A percentile compares a stretch with the other conserved stretches of the same genome.
phyloP scores from a whole-genome alignment of 257 asterid species.

The Nicotiana obtusifolia region DNA sequence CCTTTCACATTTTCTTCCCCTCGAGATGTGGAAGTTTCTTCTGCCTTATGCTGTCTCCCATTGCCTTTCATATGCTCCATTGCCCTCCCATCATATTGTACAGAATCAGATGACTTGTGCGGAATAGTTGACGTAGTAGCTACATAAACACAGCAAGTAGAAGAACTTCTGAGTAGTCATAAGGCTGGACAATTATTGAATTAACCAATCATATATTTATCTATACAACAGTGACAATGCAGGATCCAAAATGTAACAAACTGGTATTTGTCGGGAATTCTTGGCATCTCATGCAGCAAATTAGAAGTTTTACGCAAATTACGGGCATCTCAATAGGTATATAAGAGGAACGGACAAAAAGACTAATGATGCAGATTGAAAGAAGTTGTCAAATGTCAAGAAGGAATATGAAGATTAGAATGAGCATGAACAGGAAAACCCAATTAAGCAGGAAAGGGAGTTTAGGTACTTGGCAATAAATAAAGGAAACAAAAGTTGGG shows the following conservation, averaged over 20 bases:
- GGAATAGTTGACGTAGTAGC: slow-evolving; percentile 29
- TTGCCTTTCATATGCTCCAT: slow-evolving; percentile 42
- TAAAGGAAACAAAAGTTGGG: neutral
- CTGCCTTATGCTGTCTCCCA: slow-evolving; percentile 51
- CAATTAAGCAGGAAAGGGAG: neutral
- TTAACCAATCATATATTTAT: neutral
- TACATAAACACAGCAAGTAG: slow-evolving; percentile 15
- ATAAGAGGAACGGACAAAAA: neutral
- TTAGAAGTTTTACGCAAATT: neutral
- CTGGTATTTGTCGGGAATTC: neutral
- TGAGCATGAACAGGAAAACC: neutral
- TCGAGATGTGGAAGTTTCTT: slow-evolving; percentile 55
- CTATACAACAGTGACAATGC: neutral
- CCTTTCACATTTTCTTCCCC: slow-evolving; percentile 43
- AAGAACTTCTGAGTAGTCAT: slow-evolving; percentile 11
- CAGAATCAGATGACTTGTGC: slow-evolving; percentile 45
- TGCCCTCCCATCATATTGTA: slow-evolving; percentile 52
- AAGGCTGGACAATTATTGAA: neutral
- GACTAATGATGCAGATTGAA: neutral
- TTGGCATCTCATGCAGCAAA: neutral
- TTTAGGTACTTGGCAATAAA: neutral
- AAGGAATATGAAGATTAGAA: neutral
- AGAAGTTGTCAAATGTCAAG: neutral
- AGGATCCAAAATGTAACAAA: neutral
- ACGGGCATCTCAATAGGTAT: neutral